A percentile compares a stretch with the other conserved stretches of the same genome.
Conservation (phyloP, 169 alveolate species). For the Plasmodium relictum region DNA sequence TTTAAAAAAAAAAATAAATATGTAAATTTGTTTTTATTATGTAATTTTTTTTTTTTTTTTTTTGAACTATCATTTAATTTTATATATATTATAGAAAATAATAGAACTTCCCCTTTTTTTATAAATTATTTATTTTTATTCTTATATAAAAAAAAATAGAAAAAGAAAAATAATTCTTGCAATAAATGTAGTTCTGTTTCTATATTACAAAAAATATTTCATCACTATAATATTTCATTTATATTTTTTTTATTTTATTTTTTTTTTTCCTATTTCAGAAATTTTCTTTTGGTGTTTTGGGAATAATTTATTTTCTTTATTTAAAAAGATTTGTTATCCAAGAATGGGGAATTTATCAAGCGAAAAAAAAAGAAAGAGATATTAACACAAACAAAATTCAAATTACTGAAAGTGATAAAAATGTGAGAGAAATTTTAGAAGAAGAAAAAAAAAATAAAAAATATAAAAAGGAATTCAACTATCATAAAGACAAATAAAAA, state of each 20-base stretch:
- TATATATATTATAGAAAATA: no score
- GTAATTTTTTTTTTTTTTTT: neutral
- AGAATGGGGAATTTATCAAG: constrained; percentile 74
- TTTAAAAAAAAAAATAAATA: constrained; percentile 4
- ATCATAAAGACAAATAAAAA: constrained; percentile 16
- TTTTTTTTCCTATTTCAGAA: constrained; percentile 10
- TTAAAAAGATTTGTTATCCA: constrained; percentile 58
- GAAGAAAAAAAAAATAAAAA: constrained; percentile 63
- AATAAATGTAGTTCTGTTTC: neutral
- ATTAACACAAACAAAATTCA: constrained; percentile 54
- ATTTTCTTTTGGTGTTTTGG: constrained; percentile 76
- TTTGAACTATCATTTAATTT: neutral
- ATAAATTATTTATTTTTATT: no score
- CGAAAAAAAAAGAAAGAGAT: constrained; percentile 62
- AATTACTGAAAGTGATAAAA: constrained; percentile 60
- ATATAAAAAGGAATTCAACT: constrained; percentile 38
- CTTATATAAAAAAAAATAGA: no score
- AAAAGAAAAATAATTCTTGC: neutral
- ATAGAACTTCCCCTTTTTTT: no score
- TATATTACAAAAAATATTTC: neutral
- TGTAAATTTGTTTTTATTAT: neutral
- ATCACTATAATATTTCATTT: neutral
- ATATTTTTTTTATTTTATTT: neutral
- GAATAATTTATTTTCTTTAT: constrained; percentile 65
- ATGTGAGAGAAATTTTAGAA: constrained; percentile 64